These are phyloP conservation scores for Phytophthora sp. DNA, from an alignment of 352 stramenopile genomes.

Conservation along the genomic window DNA sequence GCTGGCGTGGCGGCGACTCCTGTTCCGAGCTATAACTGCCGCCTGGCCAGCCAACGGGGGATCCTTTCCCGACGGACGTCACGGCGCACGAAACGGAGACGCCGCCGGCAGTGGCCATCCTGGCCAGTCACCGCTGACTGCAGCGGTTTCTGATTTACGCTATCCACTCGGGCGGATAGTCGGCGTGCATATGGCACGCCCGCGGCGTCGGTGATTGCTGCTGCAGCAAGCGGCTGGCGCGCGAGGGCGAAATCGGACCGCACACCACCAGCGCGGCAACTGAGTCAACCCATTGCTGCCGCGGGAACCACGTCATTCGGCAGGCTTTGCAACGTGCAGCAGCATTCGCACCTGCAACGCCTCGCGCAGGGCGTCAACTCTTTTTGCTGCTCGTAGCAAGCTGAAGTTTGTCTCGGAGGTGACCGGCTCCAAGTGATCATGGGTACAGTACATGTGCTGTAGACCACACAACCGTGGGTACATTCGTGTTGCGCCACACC, in stretches of 20 bases:
- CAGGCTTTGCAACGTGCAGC: too few relatives aligned
- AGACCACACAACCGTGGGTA: too few relatives aligned
- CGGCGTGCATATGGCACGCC: background rate
- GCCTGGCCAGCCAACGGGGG: background rate
- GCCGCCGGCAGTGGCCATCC: too few relatives aligned
- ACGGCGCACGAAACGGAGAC: background rate
- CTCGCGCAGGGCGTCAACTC: too few relatives aligned
- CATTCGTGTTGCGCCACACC: background rate
- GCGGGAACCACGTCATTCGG: constrained; percentile 7
- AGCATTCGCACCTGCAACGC: background rate
- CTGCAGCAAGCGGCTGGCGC: too few relatives aligned
- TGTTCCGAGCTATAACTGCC: background rate
- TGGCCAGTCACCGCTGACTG: background rate
- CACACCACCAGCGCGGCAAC: background rate
- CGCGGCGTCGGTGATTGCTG: background rate
- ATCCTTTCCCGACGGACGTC: background rate
- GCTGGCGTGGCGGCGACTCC: background rate
- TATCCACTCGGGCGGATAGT: background rate
- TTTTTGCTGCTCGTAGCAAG: too few relatives aligned
- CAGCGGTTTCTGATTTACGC: background rate
- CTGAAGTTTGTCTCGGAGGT: background rate
- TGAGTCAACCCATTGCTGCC: constrained; percentile 11
- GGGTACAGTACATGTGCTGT: background rate
- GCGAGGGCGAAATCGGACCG: background rate
- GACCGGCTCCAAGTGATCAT: background rate